Percentiles rank a stretch among this genome's conserved stretches.
These are phyloP conservation scores for Candida oleophila DNA, from an alignment of 805 yeast species.

Conservation along the genomic window DNA sequence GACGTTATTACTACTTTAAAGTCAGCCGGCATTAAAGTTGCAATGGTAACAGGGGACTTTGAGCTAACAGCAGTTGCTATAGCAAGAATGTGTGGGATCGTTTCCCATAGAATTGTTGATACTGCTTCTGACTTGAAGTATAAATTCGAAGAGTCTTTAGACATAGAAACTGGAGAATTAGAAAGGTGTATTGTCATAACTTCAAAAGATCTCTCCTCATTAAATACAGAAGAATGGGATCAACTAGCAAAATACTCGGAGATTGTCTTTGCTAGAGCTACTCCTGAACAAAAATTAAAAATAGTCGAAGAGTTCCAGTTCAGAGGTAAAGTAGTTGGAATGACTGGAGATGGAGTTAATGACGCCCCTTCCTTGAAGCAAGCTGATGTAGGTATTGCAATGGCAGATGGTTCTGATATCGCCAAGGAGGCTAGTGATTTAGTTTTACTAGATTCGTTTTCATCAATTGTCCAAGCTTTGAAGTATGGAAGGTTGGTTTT, in stretches of 20 bases:
- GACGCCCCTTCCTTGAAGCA: constrained; percentile 36
- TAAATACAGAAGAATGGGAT: constrained; percentile 45
- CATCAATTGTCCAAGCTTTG: constrained; percentile 33
- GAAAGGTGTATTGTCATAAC: constrained; percentile 30
- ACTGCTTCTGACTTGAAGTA: constrained; percentile 16
- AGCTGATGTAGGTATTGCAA: constrained; percentile 33
- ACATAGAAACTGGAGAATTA: constrained; percentile 5
- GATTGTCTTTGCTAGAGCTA: constrained; percentile 39
- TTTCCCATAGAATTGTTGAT: constrained; percentile 22
- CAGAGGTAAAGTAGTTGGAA: constrained; percentile 27
- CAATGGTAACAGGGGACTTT: constrained; percentile 54
- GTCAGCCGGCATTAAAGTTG: constrained; percentile 39
- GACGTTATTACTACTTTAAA: constrained; percentile 30
- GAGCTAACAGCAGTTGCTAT: constrained; percentile 52
- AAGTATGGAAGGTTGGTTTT: constrained; percentile 46
- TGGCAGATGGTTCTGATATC: constrained; percentile 29
- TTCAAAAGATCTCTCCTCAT: constrained; percentile 27
- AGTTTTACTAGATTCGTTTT: constrained; percentile 26
- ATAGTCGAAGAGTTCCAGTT: constrained; percentile 48
- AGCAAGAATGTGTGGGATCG: constrained; percentile 43
- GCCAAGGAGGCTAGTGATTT: constrained; percentile 40
- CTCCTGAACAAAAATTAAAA: constrained; percentile 52
- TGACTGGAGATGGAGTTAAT: constrained; percentile 38
- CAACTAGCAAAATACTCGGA: constrained; percentile 32
- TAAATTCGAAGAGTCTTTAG: not conserved